These are phyloP conservation scores for Cutaneotrichosporon mucoides DNA, from an alignment of 1,284 basidiomycete genomes.

Conservation along the genomic window DNA sequence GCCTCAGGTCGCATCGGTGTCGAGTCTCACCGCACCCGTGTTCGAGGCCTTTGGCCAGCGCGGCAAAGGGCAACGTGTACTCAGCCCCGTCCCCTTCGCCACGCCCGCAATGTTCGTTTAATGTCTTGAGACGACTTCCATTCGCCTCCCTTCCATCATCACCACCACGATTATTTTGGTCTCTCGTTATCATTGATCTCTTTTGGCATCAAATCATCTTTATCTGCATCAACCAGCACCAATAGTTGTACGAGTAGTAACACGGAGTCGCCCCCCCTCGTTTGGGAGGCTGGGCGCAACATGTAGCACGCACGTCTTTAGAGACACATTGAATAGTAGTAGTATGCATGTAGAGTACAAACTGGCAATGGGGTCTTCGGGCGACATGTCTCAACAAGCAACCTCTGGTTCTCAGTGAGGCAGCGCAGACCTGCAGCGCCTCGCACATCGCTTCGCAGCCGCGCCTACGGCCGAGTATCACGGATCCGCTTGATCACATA, in stretches of 20 bases:
- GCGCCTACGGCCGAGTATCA: too few relatives aligned
- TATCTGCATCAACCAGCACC: neutral
- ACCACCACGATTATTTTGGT: constrained; percentile 1
- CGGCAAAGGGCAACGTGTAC: constrained; percentile 7
- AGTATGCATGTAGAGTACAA: constrained; percentile 13
- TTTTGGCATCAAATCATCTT: constrained; percentile 2
- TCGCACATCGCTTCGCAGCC: too few relatives aligned
- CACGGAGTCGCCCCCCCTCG: too few relatives aligned
- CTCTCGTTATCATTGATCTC: neutral
- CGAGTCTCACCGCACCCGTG: constrained; percentile 14
- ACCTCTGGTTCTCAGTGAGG: too few relatives aligned
- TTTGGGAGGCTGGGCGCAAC: too few relatives aligned
- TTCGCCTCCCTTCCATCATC: neutral
- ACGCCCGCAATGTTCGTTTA: constrained; percentile 20
- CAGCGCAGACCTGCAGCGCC: too few relatives aligned
- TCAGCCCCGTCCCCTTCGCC: constrained; percentile 13
- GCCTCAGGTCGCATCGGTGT: constrained; percentile 14
- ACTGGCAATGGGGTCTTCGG: too few relatives aligned
- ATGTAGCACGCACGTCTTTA: neutral
- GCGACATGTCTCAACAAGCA: too few relatives aligned
- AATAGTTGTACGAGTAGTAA: constrained; percentile 12
- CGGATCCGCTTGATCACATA: too few relatives aligned
- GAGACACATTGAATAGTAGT: neutral
- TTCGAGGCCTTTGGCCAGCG: constrained; percentile 15
- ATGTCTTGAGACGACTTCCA: constrained; percentile 1